Evolutionary conservation across 2,329 filamentous ascomycete species (phyloP).

Genomic region (Colletotrichum noveboracense): DNA sequence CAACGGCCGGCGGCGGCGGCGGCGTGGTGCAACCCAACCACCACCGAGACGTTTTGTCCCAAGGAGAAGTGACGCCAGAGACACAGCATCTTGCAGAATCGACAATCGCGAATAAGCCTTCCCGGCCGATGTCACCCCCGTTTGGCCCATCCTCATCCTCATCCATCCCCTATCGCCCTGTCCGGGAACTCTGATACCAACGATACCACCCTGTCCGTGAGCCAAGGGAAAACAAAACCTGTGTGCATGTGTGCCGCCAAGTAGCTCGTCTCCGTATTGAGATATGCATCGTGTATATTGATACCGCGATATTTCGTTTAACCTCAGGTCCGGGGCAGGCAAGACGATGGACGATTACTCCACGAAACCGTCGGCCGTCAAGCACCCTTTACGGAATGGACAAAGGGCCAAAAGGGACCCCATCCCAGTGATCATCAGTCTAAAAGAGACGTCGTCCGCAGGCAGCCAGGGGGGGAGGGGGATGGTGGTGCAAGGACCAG

Average conservation of each 20-base stretch:
- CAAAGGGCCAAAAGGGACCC: not conserved
- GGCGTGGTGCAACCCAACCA: not conserved
- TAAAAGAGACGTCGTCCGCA: not conserved
- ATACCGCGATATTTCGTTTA: not conserved
- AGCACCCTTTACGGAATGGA: not conserved
- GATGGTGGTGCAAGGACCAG: not conserved
- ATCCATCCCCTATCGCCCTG: not conserved
- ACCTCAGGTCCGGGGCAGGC: not conserved
- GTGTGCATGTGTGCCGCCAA: not conserved
- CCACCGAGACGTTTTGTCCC: not conserved
- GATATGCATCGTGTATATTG: not conserved
- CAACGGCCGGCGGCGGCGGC: not conserved
- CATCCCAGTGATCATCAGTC: not conserved
- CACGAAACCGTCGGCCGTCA: not conserved
- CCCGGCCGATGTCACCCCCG: constrained; percentile 7
- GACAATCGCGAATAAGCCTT: not conserved
- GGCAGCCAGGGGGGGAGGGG: not conserved
- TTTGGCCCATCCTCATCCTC: not conserved
- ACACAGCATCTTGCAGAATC: constrained; percentile 21
- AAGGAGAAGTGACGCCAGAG: constrained; percentile 13
- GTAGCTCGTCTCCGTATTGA: not conserved
- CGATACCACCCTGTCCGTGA: not conserved
- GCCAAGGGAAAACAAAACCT: not conserved
- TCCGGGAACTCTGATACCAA: not conserved
- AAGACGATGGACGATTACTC: not conserved